A percentile compares a stretch with the other conserved stretches of the same genome.
Evolutionary conservation across 2,329 filamentous ascomycete species (phyloP).

Genomic region (Daldinia sp.): DNA sequence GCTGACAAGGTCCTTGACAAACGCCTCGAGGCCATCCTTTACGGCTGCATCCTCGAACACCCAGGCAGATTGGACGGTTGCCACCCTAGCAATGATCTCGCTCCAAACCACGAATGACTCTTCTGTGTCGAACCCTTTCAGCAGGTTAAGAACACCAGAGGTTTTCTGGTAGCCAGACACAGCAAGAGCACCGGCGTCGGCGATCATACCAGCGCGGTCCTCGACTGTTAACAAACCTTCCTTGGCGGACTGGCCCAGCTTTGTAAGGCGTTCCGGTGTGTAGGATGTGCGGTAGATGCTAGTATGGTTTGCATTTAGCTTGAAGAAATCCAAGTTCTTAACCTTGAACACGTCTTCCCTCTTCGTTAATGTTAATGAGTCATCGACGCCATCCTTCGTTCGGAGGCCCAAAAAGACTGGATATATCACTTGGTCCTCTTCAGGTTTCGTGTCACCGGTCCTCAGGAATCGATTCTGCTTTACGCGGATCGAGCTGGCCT

Average conservation of each 20-base stretch:
- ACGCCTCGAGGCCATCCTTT: conserved; percentile 82
- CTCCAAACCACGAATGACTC: conserved; percentile 95
- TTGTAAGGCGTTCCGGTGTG: conserved; percentile 82
- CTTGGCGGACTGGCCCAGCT: conserved; percentile 89
- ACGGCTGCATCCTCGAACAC: conserved; percentile 82
- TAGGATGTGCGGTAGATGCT: conserved; percentile 94
- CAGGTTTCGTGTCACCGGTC: conserved; percentile 91
- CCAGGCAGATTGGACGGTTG: conserved; percentile 86
- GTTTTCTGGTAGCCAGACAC: conserved; percentile 94
- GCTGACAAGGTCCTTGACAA: conserved; percentile 82
- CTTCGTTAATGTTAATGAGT: conserved; percentile 75
- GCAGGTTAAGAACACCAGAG: conserved; percentile 84
- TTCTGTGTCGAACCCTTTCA: conserved; percentile 88
- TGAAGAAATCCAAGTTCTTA: conserved; percentile 88
- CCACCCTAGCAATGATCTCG: conserved; percentile 84
- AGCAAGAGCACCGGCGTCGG: conserved; percentile 89
- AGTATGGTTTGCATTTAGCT: conserved; percentile 94
- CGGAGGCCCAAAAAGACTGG: conserved; percentile 90
- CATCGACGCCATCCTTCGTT: conserved; percentile 84
- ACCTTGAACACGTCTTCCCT: conserved; percentile 84
- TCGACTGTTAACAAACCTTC: conserved; percentile 84
- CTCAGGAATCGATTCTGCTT: conserved; percentile 96
- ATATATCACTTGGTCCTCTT: conserved; percentile 89
- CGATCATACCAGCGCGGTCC: conserved; percentile 94
- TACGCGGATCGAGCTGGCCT: conserved; percentile 79